Conservation (phyloP, 768 basidiomycete species). For the Exidia glandulosa region DNA sequence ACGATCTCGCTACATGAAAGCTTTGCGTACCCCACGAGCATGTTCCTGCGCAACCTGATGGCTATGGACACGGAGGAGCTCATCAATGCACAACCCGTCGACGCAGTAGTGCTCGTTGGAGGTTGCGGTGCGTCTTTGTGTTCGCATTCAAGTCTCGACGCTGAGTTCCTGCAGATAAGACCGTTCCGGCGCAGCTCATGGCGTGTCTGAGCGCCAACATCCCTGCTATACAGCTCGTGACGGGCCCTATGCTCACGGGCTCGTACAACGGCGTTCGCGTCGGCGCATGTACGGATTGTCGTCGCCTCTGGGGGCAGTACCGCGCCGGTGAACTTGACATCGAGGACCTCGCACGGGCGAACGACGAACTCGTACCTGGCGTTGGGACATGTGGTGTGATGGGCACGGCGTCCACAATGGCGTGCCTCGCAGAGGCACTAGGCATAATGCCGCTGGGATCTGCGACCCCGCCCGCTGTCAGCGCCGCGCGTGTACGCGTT, state of each 20-base stretch:
- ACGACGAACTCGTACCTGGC: slow-evolving; percentile 15
- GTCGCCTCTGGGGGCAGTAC: slow-evolving; percentile 14
- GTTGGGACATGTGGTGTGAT: slow-evolving; percentile 17
- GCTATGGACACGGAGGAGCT: slow-evolving; percentile 18
- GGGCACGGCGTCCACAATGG: slow-evolving; percentile 19
- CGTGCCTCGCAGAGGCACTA: slow-evolving; percentile 16
- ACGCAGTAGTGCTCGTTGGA: slow-evolving; percentile 14
- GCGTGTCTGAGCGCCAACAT: slow-evolving; percentile 14
- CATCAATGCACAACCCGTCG: slow-evolving; percentile 16
- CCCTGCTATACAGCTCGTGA: slow-evolving; percentile 15
- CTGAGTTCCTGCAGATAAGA: slow-evolving; percentile 8
- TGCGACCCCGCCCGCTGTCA: slow-evolving; percentile 14
- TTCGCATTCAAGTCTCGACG: slow-evolving; percentile 6
- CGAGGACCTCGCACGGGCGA: slow-evolving; percentile 14
- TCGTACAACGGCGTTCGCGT: slow-evolving; percentile 12
- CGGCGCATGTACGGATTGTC: slow-evolving; percentile 18
- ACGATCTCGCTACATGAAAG: slow-evolving; percentile 16
- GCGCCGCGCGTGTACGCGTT: slow-evolving; percentile 12
- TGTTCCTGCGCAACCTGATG: slow-evolving; percentile 10
- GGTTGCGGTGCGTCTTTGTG: slow-evolving; percentile 3
- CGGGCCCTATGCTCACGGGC: slow-evolving; percentile 15
- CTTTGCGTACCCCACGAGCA: slow-evolving; percentile 8
- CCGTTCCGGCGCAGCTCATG: slow-evolving; percentile 20
- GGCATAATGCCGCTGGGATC: slow-evolving; percentile 15
- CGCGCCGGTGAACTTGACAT: slow-evolving; percentile 15